Percentiles rank a stretch among this genome's conserved stretches.
Evolutionary conservation across 768 basidiomycete genomes (phyloP).

Genomic region (Ramaria rubella): DNA sequence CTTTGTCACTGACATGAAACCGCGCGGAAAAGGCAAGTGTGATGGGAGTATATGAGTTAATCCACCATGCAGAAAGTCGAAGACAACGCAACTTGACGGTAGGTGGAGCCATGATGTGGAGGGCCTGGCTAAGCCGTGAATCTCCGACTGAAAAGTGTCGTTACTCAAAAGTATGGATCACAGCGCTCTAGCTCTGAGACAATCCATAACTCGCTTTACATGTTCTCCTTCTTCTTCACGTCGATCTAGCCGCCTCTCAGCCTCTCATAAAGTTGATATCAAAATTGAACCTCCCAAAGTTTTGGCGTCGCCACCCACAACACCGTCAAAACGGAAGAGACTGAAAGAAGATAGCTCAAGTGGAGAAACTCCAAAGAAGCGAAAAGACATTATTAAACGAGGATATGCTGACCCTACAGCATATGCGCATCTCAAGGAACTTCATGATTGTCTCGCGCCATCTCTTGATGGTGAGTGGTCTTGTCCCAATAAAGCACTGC

Average conservation of each 20-base stretch:
- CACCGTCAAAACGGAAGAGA: neutral
- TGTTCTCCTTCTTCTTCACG: neutral
- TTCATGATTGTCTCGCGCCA: slow-evolving; percentile 47
- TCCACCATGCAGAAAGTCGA: too few species aligned
- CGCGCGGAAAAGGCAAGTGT: too few species aligned
- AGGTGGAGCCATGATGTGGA: too few species aligned
- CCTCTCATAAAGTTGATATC: neutral
- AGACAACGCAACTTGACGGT: too few species aligned
- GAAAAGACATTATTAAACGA: slow-evolving; percentile 27
- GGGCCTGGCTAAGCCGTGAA: neutral
- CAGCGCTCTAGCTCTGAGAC: neutral
- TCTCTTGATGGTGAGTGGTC: slow-evolving; percentile 51
- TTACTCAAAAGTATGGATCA: neutral
- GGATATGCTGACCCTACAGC: slow-evolving; percentile 45
- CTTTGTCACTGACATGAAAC: too few species aligned
- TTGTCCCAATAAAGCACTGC: neutral
- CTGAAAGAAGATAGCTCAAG: neutral
- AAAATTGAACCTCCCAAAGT: neutral
- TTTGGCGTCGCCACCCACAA: neutral
- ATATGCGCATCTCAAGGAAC: slow-evolving; percentile 42
- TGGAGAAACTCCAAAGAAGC: neutral
- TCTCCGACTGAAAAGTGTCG: too few species aligned
- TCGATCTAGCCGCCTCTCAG: neutral
- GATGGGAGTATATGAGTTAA: too few species aligned
- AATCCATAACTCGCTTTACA: neutral